phyloP scores from a whole-genome alignment of 768 basidiomycete species.

The Tulasnella sp. region DNA sequence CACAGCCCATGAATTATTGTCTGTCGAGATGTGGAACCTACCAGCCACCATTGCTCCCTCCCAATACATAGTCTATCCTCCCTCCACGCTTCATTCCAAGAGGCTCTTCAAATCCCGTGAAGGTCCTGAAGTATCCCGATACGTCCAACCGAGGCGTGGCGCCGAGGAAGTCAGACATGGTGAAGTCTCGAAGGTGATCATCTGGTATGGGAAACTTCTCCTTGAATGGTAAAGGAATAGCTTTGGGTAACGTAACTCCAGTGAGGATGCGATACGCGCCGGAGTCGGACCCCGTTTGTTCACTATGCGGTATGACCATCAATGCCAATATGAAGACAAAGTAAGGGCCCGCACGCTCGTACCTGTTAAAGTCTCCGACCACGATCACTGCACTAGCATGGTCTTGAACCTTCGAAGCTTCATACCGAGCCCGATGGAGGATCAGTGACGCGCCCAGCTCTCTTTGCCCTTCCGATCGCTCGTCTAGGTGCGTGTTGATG shows the following conservation, averaged over 20 bases:
- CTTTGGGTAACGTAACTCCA: conserved; percentile 31
- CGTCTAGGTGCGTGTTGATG: conserved; percentile 47
- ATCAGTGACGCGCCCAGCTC: conserved; percentile 43
- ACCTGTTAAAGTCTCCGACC: conserved; percentile 48
- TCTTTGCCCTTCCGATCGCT: conserved; percentile 43
- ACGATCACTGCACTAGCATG: conserved; percentile 34
- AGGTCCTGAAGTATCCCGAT: conserved; percentile 32
- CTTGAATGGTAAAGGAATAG: conserved; percentile 37
- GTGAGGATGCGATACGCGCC: conserved; percentile 45
- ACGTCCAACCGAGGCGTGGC: conserved; percentile 34
- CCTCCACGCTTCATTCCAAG: conserved; percentile 10
- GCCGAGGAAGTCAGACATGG: conserved; percentile 37
- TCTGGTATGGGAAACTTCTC: conserved; percentile 32
- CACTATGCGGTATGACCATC: background rate
- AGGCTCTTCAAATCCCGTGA: conserved; percentile 1
- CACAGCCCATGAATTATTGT: background rate
- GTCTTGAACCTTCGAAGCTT: conserved; percentile 33
- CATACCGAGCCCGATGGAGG: conserved; percentile 40
- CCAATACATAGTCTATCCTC: conserved; percentile 45
- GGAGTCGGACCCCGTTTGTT: conserved; percentile 31
- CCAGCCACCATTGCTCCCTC: conserved; percentile 39
- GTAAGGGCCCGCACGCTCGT: too few relatives aligned
- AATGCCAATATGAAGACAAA: too few relatives aligned
- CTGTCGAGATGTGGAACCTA: conserved; percentile 26
- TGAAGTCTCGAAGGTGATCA: conserved; percentile 27